Base-by-base conservation (phyloP, 148 eudicot species). In the Fallopia convolvulus region DNA sequence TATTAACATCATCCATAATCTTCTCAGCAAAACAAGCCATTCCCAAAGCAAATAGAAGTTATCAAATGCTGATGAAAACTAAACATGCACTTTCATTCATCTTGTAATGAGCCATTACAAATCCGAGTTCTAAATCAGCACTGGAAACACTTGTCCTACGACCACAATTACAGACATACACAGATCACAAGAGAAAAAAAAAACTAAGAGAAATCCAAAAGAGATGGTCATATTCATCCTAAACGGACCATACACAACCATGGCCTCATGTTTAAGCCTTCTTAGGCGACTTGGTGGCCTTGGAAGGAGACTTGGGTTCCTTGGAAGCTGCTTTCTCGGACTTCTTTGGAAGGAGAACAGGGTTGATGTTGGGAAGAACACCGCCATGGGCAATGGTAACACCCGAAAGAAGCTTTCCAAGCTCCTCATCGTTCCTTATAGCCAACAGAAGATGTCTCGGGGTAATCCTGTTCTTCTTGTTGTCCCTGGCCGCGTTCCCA, bases 381-480 rank as follows among this genome's bases (percentile, higher is more conserved):
- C 77, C 77, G 10, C 77, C 77, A 48, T 74, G 77, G 36, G 77
- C 77, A 23, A 74, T 74, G 18, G 77, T 74, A 13, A 74, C 77
- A 10, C 77, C 77, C 5, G 18, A 26, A 3, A 74, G 77, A 33
- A 74, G 60, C 60, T 49, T 74, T 9, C 77, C 77, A 18, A 74
- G 77, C 60, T 74, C 77, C 1, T 74, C 77, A 2, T 74, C 77
- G 44, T 74, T 74, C 61, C 77, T 74, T 15, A 74, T n/a, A 20
- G 77, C 77, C 41, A 74, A 33, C 11, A 74, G 50, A 5, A 74
- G 36, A 52, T 74, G 77, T 17, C 77, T 74, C 21, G 77, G 77
- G n/a, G 52, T 74, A 52, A 74, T 74, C 60, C 77, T 74, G 77
- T 74, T 74, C 41, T 74, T 74, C 77, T 74, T 74, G 77, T 74